Base-by-base conservation (phyloP, 192 early-diverging fungal species). In the Rhizophagus sp. region DNA sequence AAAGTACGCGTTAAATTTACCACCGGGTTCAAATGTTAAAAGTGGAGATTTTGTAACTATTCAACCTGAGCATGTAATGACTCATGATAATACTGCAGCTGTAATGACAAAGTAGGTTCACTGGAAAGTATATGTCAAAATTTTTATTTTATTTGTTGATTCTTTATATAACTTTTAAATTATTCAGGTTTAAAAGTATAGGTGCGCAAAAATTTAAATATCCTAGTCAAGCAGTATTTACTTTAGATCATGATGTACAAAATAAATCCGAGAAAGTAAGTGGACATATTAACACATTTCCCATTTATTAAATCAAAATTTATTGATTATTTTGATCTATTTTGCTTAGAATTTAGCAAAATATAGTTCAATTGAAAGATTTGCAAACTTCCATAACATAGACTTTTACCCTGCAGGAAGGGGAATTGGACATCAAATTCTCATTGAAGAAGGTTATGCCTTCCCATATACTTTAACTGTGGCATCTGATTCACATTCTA, bases 181-280 rank as follows among this genome's bases (percentile, higher is more conserved):
- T 63, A 19, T 25, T 76, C 83, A 96, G 92, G 68, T 99, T 98
- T 86, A 89, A 88, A 78, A 91, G 92, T 80, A 98, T 99, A 72
- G 97, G 96, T 19, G 97, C 96, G 7, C 90, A 93, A 64, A 87
- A 88, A 74, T 92, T 99, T 78, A 87, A 89, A 47, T 89, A 95
- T 82, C 89, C 93, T 15, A 80, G 78, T 22, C 97, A 98, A 84
- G 89, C 95, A 2, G 96, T 99, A 50, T 98, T 97, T 87, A 96
- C 98, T 17, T 88, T 99, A 50, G 98, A 99, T 87, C 98, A 99
- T 83, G 96, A 99, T 85, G 96, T 99, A 67, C 98, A 99, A 82
- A 98, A 98, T 91, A 97, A 91, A 81, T 87, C 91, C 15, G 95
- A 96, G 64, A 95, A 96, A 89, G 84, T 85, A 62, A 49, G 27